A percentile compares a stretch with the other conserved stretches of the same genome.
Evolutionary conservation across 2,329 filamentous ascomycete genomes (phyloP).

Genomic region (Cercospora janseana): DNA sequence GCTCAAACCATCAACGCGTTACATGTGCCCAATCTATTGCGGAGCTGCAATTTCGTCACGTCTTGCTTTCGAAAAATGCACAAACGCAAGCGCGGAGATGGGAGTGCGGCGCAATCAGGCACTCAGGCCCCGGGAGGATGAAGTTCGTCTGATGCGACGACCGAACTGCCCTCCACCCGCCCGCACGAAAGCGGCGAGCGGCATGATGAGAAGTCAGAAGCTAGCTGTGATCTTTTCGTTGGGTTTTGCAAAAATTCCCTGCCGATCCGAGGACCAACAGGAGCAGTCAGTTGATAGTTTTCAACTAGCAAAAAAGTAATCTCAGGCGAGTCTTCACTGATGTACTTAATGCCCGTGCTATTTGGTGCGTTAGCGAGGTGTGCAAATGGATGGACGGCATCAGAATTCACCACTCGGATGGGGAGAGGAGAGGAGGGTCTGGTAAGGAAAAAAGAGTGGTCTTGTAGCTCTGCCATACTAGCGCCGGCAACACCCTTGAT

Average conservation of each 20-base stretch:
- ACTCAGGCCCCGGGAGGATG: too few relatives aligned
- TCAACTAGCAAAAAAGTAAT: conserved; percentile 87
- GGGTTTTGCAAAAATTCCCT: conserved; percentile 71
- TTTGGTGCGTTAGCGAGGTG: conserved; percentile 47
- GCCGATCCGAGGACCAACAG: conserved; percentile 65
- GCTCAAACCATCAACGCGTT: too few relatives aligned
- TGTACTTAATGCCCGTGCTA: conserved; percentile 78
- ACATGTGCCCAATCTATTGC: too few relatives aligned
- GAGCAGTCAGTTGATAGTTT: conserved; percentile 78
- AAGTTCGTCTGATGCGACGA: too few relatives aligned
- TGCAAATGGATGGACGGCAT: background rate
- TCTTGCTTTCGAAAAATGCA: too few relatives aligned
- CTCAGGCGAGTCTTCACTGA: conserved; percentile 87
- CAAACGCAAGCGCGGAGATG: too few relatives aligned
- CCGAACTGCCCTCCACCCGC: too few relatives aligned
- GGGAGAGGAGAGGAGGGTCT: conserved; percentile 4
- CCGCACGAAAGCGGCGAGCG: too few relatives aligned
- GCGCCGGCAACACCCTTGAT: background rate
- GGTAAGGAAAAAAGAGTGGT: background rate
- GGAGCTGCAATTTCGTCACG: too few relatives aligned
- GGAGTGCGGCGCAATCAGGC: too few relatives aligned
- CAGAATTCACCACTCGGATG: conserved; percentile 3
- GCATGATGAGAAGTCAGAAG: too few relatives aligned
- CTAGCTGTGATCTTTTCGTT: too few relatives aligned
- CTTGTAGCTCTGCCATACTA: background rate